Evolutionary conservation across 129 eudicot genomes (phyloP).

Genomic region (Tanacetum coccineum): DNA sequence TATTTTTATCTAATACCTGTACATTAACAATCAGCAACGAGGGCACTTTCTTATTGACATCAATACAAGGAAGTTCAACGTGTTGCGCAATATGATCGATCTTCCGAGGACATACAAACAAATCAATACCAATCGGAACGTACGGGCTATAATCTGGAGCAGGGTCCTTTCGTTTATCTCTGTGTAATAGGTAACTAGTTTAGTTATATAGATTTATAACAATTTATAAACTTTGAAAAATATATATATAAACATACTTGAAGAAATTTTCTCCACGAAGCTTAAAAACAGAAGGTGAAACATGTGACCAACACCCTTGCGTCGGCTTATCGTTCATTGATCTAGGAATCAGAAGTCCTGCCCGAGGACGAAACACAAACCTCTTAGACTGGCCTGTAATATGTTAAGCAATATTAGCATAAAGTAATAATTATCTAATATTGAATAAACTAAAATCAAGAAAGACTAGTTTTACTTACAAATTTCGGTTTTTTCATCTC

Average conservation of each 20-base stretch:
- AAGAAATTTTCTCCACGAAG: slow-evolving; percentile 69
- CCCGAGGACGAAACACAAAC: slow-evolving; percentile 42
- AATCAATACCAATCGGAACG: slow-evolving; percentile 62
- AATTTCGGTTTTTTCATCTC: slow-evolving; percentile 29
- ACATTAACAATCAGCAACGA: slow-evolving; percentile 68
- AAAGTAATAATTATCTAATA: no score
- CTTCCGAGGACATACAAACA: slow-evolving; percentile 63
- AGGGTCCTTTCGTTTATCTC: slow-evolving; percentile 64
- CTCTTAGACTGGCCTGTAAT: slow-evolving; percentile 43
- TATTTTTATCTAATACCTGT: slow-evolving; percentile 45
- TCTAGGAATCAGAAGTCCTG: slow-evolving; percentile 49
- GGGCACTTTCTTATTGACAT: slow-evolving; percentile 46
- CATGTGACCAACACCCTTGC: slow-evolving; percentile 58
- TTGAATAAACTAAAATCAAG: neutral
- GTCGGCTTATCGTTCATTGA: slow-evolving; percentile 36
- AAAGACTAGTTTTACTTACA: slow-evolving; percentile 31
- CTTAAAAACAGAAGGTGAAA: slow-evolving; percentile 72
- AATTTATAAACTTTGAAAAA: neutral
- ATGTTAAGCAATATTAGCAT: slow-evolving; percentile 11
- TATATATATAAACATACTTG: slow-evolving; percentile 32
- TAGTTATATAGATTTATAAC: neutral
- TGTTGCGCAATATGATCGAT: slow-evolving; percentile 75
- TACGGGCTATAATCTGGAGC: slow-evolving; percentile 72
- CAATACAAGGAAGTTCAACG: slow-evolving; percentile 58
- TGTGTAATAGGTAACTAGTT: slow-evolving; percentile 23